Evolutionary conservation across 495 filamentous ascomycete genomes (phyloP).

Genomic region (Mytilinidion resinicola): DNA sequence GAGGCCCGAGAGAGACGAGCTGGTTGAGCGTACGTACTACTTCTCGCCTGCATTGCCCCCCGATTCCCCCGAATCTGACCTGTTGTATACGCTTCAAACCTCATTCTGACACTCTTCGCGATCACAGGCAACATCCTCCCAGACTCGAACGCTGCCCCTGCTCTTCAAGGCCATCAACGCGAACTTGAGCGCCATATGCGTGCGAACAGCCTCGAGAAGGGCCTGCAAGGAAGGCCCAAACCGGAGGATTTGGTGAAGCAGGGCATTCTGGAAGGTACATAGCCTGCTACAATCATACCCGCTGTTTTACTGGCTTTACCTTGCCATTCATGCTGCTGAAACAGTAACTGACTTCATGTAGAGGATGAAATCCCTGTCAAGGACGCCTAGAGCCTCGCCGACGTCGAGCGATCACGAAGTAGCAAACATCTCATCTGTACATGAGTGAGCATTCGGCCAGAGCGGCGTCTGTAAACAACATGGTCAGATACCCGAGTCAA

Average conservation of each 20-base stretch:
- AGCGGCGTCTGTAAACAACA: no score
- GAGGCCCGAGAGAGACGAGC: constrained; percentile 56
- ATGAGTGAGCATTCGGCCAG: no score
- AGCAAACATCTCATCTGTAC: no score
- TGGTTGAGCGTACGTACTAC: constrained; percentile 62
- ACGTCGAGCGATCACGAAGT: no score
- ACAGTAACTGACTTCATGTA: neutral
- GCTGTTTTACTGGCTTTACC: neutral
- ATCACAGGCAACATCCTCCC: constrained; percentile 73
- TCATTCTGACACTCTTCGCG: no score
- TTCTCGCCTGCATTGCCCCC: neutral
- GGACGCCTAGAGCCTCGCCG: neutral
- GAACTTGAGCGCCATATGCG: constrained; percentile 83
- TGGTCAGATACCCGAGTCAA: no score
- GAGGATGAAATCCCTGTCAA: constrained; percentile 22
- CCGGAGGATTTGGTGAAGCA: constrained; percentile 69
- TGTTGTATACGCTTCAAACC: no score
- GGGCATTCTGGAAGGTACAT: constrained; percentile 50
- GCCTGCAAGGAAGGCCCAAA: constrained; percentile 66
- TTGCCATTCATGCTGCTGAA: neutral
- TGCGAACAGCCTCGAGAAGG: constrained; percentile 74
- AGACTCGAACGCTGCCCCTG: constrained; percentile 64
- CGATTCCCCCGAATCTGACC: no score
- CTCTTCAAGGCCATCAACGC: constrained; percentile 66
- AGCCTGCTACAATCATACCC: neutral